Percentiles rank a stretch among this genome's conserved stretches.
These are phyloP conservation scores for Theobroma grandiflorum DNA, from an alignment of 441 rosid genomes.

Conservation along the genomic window DNA sequence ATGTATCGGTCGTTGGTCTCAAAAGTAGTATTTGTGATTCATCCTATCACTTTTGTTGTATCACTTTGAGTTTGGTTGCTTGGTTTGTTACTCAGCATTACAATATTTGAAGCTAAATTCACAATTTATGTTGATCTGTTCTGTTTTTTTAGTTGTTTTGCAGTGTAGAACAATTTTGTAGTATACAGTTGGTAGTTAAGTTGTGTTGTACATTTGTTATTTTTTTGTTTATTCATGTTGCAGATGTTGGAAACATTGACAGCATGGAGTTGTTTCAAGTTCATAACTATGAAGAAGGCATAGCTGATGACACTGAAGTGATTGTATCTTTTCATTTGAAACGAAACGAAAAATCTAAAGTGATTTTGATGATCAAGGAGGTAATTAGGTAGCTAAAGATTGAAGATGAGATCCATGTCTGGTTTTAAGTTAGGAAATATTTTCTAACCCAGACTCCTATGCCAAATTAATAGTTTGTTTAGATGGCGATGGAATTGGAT, in stretches of 20 bases:
- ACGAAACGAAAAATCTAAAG: too few species aligned
- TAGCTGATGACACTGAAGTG: neutral
- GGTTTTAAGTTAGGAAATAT: too few species aligned
- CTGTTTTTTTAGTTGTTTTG: neutral
- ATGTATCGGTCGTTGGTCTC: neutral
- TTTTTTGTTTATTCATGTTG: neutral
- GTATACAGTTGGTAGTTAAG: neutral
- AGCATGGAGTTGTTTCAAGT: neutral
- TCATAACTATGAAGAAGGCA: neutral
- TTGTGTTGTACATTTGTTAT: neutral
- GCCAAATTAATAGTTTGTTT: too few species aligned
- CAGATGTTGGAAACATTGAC: neutral
- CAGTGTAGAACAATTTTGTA: neutral
- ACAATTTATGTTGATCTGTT: neutral
- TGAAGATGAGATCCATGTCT: too few species aligned
- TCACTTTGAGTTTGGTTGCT: slow-evolving; percentile 4
- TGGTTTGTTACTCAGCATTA: neutral
- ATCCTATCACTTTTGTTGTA: neutral
- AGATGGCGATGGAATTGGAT: too few species aligned
- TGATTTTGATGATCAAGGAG: too few species aligned
- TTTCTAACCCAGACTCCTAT: too few species aligned
- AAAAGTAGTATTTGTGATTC: neutral
- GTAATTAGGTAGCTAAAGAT: too few species aligned
- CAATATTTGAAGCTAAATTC: neutral
- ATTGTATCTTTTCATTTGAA: neutral